Evolutionary conservation across 306 rosid species (phyloP), one percentile per base, ranked within the genome.

Genomic region (Clitoria ternatea): DNA sequence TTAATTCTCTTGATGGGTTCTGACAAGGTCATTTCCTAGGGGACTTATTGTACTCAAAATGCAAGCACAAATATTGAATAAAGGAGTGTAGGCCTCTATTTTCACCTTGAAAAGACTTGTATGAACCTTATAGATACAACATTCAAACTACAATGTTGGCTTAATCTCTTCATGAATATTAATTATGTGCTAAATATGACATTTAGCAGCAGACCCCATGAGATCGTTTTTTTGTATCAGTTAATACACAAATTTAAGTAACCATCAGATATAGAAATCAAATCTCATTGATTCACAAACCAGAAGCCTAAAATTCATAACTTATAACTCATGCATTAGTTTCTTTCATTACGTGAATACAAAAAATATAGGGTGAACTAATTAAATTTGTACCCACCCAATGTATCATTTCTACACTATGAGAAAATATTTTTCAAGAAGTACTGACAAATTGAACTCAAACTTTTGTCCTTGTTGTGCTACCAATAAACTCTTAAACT

Each of bases 81-180:
- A 73, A 43, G 87, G 90, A 26, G 83, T 72, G 61, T 72, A 86
- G 1, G 78, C 64, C 9, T 54, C 75, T 1, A 32, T 29, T 4
- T 83, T 81, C 26, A 70, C 81, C 40, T 73, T 35, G 5, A 80
- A 80, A 27, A 86, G 85, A 54, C 32, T 81, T n/a, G 39, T 6
- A 18, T 84, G 86, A 49, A 79, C 75, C 52, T 77, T 69, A 43
- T 86, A 74, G 72, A 86, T 79, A 4, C 76, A 83, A 50, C 85
- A 78, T 36, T 68, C 70, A 6, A 53, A 61, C 63, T 77, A 50
- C 15, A 11, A 0, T 2, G 66, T 42, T 36, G 75, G 82, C 2
- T 83, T 72, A 33, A 55, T 20, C 20, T 18, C 49, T 56, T 63
- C 55, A 26, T 78, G 75, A 13, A 84, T 69, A 60, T 80, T 43